Evolutionary conservation across 805 yeast genomes (phyloP).

Genomic region (Tetrapisispora fleetii): DNA sequence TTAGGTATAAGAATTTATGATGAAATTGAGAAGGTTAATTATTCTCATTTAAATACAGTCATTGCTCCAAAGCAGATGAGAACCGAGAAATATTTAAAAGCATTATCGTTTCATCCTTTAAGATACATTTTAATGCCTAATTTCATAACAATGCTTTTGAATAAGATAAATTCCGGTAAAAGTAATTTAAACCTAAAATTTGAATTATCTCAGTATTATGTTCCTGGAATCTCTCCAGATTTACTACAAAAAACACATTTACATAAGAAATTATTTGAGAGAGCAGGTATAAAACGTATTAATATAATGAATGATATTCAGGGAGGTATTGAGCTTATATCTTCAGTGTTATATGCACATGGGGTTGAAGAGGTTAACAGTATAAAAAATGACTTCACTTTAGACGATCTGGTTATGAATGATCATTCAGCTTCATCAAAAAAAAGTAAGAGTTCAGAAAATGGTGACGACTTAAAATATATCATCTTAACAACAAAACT

Average conservation of each 20-base stretch:
- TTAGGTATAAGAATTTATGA: conserved; percentile 48
- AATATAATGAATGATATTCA: conserved; percentile 20
- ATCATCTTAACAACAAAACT: conserved; percentile 20
- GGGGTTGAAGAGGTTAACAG: conserved; percentile 18
- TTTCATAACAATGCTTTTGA: conserved; percentile 40
- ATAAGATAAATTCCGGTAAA: conserved; percentile 12
- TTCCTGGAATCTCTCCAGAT: conserved; percentile 27
- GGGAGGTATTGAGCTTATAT: conserved; percentile 21
- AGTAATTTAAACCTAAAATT: conserved; percentile 6
- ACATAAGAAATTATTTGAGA: conserved; percentile 20
- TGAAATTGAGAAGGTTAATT: conserved; percentile 15
- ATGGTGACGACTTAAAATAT: conserved; percentile 25
- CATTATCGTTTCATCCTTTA: conserved; percentile 48
- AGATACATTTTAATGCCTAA: conserved; percentile 44
- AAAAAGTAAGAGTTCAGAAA: not conserved
- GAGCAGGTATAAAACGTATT: conserved; percentile 13
- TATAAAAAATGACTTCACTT: not conserved
- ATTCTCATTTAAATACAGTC: conserved; percentile 35
- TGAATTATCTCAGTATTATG: conserved; percentile 19
- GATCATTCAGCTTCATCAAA: not conserved
- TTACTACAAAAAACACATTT: conserved; percentile 11
- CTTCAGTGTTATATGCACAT: conserved; percentile 19
- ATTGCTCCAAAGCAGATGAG: conserved; percentile 76
- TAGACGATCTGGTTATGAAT: conserved; percentile 1
- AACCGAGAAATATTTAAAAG: conserved; percentile 75